These are phyloP conservation scores for Cucumis cinereus DNA, from an alignment of 306 rosid genomes.

Conservation along the genomic window DNA sequence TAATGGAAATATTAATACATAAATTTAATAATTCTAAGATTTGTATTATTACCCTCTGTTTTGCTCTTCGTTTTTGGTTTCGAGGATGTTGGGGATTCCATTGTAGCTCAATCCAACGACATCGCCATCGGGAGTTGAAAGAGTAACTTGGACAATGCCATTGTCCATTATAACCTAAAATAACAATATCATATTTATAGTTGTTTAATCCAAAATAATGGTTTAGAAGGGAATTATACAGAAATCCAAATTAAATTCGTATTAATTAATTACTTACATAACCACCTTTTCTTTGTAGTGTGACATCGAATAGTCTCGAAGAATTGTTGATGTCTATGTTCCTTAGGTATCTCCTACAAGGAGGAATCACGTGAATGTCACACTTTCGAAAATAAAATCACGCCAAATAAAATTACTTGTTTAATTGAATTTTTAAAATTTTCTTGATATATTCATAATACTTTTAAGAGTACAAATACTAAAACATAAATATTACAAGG, in stretches of 20 bases:
- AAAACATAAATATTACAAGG: no score
- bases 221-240: no score
- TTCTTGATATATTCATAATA: no score
- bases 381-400: not conserved
- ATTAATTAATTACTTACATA: not conserved
- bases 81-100: constrained; percentile 39
- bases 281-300: not conserved
- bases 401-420: no score
- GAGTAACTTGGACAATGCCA: constrained; percentile 36
- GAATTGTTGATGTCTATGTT: not conserved
- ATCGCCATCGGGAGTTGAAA: constrained; percentile 47
- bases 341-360: not conserved
- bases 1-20: no score
- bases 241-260: no score
- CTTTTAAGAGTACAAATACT: no score
- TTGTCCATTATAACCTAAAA: constrained; percentile 44
- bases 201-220: no score
- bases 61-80: not conserved
- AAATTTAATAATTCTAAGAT: no score
- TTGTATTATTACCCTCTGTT: constrained; percentile 42
- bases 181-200: no score
- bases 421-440: no score
- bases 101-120: constrained; percentile 31
- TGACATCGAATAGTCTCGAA: not conserved
- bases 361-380: not conserved